A percentile compares a stretch with the other conserved stretches of the same genome.
Evolutionary conservation across 2,329 filamentous ascomycete species (phyloP).

Genomic region (Lachnellula occidentalis): DNA sequence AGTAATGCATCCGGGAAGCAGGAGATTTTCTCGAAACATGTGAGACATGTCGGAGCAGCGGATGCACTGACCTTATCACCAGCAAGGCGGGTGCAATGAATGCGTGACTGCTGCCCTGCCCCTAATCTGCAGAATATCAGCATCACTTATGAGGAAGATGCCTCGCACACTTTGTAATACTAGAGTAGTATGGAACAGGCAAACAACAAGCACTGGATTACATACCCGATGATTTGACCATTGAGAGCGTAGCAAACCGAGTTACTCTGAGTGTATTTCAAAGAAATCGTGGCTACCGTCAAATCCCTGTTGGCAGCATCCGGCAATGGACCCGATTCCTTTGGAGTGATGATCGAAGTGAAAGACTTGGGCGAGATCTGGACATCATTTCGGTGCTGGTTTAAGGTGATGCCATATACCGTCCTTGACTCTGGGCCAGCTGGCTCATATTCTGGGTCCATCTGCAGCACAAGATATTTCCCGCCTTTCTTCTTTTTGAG

Average conservation of each 20-base stretch:
- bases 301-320: constrained; percentile 83
- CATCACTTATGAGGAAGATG: not conserved
- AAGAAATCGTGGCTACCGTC: constrained; percentile 89
- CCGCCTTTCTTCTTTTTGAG: constrained; percentile 98
- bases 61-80: constrained; percentile 65
- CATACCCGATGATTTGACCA: constrained; percentile 71
- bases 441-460: constrained; percentile 85
- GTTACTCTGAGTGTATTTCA: constrained; percentile 99
- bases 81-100: constrained; percentile 95
- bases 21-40: not conserved
- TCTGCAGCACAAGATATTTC: constrained; percentile 92
- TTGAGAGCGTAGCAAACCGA: constrained; percentile 96
- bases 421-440: constrained; percentile 69
- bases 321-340: constrained; percentile 66
- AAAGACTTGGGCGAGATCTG: constrained; percentile 83
- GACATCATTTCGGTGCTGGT: constrained; percentile 90
- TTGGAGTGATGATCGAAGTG: constrained; percentile 77
- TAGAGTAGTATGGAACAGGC: too few species aligned
- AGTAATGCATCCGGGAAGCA: not conserved
- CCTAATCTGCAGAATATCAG: constrained; percentile 53
- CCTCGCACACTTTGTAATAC: too few species aligned
- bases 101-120: constrained; percentile 93
- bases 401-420: constrained; percentile 82
- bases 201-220: not conserved
- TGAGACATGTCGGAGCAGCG: not conserved